Evolutionary conservation across 805 yeast species (phyloP).

Genomic region (Metschnikowia lochheadii): DNA sequence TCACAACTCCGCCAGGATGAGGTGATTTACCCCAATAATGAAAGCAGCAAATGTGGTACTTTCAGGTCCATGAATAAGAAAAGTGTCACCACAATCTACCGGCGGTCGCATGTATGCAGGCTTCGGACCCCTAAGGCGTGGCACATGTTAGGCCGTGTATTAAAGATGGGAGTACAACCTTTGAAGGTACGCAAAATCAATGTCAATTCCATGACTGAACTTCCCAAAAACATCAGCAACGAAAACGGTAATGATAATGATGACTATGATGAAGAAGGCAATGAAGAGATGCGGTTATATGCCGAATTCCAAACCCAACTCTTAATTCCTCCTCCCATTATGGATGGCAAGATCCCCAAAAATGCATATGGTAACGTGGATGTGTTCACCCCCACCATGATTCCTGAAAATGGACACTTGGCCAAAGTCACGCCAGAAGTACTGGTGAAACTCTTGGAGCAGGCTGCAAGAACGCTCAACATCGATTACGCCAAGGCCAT

Average conservation of each 20-base stretch:
- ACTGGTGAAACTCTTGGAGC: conserved; percentile 48
- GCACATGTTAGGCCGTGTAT: conserved; percentile 74
- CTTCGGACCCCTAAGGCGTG: conserved; percentile 78
- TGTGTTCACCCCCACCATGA: conserved; percentile 70
- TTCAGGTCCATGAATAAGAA: conserved; percentile 37
- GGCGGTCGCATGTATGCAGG: conserved; percentile 56
- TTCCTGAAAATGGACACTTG: conserved; percentile 74
- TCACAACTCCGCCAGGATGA: conserved; percentile 71
- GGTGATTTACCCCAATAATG: conserved; percentile 59
- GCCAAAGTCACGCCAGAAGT: conserved; percentile 27
- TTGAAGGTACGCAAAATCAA: conserved; percentile 31
- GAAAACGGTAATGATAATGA: too few relatives aligned
- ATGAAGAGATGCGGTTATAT: conserved; percentile 52
- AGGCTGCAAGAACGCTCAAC: conserved; percentile 66
- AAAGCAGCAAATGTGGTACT: conserved; percentile 60
- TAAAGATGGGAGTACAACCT: conserved; percentile 69
- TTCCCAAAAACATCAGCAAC: too few relatives aligned
- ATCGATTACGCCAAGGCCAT: conserved; percentile 87
- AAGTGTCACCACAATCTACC: conserved; percentile 56
- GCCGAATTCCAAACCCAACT: conserved; percentile 74
- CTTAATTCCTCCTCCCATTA: conserved; percentile 62
- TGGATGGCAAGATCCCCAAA: conserved; percentile 64
- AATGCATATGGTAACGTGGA: conserved; percentile 85
- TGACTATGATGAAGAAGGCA: conserved; percentile 47
- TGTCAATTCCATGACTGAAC: conserved; percentile 24